Conservation (phyloP, 2,329 filamentous ascomycete genomes). For the Ophiostoma quercus region DNA sequence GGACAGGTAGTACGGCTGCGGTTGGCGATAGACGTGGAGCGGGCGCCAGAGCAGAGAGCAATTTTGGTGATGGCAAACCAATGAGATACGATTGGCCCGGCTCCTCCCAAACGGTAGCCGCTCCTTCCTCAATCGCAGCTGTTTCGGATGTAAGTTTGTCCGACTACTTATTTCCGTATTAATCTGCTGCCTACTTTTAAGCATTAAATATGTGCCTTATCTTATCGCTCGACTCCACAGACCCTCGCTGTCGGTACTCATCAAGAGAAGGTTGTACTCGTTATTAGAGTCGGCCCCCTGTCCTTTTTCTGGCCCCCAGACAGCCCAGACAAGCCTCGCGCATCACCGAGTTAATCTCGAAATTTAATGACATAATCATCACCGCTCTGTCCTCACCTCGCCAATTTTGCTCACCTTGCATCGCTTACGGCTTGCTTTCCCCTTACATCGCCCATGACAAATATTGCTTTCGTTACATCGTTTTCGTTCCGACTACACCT, state of each 20-base stretch:
- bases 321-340: not conserved
- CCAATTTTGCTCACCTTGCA: not conserved
- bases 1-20: conserved; percentile 2
- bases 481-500: not conserved
- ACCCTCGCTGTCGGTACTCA: not conserved
- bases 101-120: not conserved
- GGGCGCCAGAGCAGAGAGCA: conserved; percentile 4
- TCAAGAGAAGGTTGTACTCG: not conserved
- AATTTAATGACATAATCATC: conserved; percentile 11
- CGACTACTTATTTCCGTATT: not conserved
- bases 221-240: not conserved
- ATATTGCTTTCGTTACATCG: not conserved
- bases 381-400: not conserved
- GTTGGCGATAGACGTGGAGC: conserved; percentile 15
- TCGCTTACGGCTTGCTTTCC: not conserved
- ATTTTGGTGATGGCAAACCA: conserved; percentile 27
- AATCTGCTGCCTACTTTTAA: not conserved
- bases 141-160: conserved; percentile 18
- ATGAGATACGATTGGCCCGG: conserved; percentile 24
- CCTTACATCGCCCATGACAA: not conserved
- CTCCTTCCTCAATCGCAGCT: not conserved
- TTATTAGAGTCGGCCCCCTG: not conserved
- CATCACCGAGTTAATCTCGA: not conserved
- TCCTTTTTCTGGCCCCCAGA: too few species aligned
- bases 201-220: not conserved